phyloP scores from a whole-genome alignment of 805 yeast species.

The Diddensiella transvaalensis region DNA sequence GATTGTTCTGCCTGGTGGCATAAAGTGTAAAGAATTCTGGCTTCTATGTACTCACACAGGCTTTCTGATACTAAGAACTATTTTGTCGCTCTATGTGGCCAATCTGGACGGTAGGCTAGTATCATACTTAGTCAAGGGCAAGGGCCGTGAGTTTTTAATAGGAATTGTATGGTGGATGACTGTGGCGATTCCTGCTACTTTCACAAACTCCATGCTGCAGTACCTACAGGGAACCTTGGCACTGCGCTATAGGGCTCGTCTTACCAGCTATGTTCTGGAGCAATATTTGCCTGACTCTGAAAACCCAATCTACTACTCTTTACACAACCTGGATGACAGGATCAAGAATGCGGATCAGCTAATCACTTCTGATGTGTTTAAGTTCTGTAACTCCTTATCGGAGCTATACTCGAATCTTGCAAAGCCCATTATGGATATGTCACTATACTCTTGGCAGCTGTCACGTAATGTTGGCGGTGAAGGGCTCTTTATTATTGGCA shows the following conservation, averaged over 20 bases:
- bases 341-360: constrained; percentile 79
- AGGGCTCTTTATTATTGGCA: constrained; percentile 68
- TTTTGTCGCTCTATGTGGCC: constrained; percentile 77
- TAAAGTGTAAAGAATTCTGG: constrained; percentile 32
- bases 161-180: constrained; percentile 73
- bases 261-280: constrained; percentile 62
- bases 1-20: constrained; percentile 34
- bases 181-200: constrained; percentile 81
- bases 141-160: constrained; percentile 58
- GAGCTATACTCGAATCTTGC: constrained; percentile 76
- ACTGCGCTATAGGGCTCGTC: constrained; percentile 51
- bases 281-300: constrained; percentile 68
- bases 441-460: constrained; percentile 76
- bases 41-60: constrained; percentile 50
- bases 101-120: constrained; percentile 82
- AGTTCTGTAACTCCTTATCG: constrained; percentile 68
- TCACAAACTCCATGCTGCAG: constrained; percentile 64
- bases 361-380: constrained; percentile 73
- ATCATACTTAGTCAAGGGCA: constrained; percentile 71
- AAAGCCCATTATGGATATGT: constrained; percentile 76
- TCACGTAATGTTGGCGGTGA: constrained; percentile 54
- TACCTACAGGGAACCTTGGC: constrained; percentile 38
- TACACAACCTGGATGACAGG: constrained; percentile 55
- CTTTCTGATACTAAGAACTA: constrained; percentile 63
- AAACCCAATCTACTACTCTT: constrained; percentile 65